A percentile compares a stretch with the other conserved stretches of the same genome.
Evolutionary conservation across 495 filamentous ascomycete genomes (phyloP).

Genomic region (Hyaloscypha bicolor): DNA sequence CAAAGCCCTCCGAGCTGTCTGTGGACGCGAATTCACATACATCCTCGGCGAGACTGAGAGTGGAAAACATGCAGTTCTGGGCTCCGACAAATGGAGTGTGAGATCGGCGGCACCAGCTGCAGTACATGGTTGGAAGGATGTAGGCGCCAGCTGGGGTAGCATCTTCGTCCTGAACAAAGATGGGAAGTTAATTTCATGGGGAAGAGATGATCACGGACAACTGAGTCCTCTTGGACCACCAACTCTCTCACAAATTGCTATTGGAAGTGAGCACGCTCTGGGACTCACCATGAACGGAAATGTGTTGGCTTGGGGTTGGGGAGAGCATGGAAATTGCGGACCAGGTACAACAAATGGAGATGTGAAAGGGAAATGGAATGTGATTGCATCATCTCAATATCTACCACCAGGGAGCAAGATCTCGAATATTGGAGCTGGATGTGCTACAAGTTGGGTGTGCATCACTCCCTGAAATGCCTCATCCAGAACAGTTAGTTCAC

Average conservation of each 20-base stretch:
- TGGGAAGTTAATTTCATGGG: constrained; percentile 65
- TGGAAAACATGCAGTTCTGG: constrained; percentile 64
- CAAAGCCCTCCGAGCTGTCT: constrained; percentile 61
- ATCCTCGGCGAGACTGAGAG: constrained; percentile 54
- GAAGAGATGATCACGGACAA: constrained; percentile 82
- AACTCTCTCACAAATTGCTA: constrained; percentile 58
- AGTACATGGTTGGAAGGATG: constrained; percentile 54
- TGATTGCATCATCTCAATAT: constrained; percentile 54
- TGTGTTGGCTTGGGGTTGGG: constrained; percentile 89
- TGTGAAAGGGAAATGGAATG: constrained; percentile 64
- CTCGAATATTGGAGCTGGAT: constrained; percentile 72
- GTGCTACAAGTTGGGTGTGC: constrained; percentile 84
- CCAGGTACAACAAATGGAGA: constrained; percentile 57
- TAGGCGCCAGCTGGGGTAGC: constrained; percentile 80
- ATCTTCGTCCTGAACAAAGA: constrained; percentile 66
- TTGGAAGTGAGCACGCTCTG: constrained; percentile 86
- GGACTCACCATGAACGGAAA: constrained; percentile 62
- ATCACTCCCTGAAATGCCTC: constrained; percentile 32
- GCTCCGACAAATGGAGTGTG: constrained; percentile 70
- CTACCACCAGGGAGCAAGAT: constrained; percentile 48
- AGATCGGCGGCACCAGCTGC: constrained; percentile 42
- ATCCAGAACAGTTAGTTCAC: background rate
- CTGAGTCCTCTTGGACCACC: constrained; percentile 63
- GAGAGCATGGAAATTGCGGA: constrained; percentile 96
- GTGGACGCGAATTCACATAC: constrained; percentile 82